Evolutionary conservation across 768 basidiomycete species (phyloP).

Genomic region (Pseudohyphozyma bogoriensis): DNA sequence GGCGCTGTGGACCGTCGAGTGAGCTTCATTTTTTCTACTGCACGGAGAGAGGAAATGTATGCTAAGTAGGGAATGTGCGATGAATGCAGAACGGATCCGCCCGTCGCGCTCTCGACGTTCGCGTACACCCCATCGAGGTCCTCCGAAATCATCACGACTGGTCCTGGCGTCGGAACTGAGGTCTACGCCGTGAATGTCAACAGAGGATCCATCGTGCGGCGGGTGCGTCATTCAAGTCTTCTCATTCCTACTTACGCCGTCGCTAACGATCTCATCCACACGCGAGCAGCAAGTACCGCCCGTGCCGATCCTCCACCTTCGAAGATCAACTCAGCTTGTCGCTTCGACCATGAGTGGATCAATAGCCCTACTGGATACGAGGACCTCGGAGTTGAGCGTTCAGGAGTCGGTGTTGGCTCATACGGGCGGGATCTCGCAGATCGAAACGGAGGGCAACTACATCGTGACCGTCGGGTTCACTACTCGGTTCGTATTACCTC

Average conservation of each 20-base stretch:
- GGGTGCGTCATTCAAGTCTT: slow-evolving; percentile 42
- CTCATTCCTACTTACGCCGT: slow-evolving; percentile 48
- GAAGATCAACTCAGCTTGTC: slow-evolving; percentile 22
- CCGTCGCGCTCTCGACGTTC: slow-evolving; percentile 26
- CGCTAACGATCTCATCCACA: slow-evolving; percentile 45
- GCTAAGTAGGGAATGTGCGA: background rate
- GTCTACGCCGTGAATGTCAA: slow-evolving; percentile 61
- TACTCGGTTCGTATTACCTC: slow-evolving; percentile 68
- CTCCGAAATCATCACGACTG: slow-evolving; percentile 51
- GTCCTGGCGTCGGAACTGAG: slow-evolving; percentile 47
- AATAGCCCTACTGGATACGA: slow-evolving; percentile 59
- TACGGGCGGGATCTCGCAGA: slow-evolving; percentile 65
- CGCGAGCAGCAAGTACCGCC: slow-evolving; percentile 19
- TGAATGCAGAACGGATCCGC: slow-evolving; percentile 18
- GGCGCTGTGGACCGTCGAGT: slow-evolving; percentile 39
- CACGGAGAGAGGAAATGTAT: too few species aligned
- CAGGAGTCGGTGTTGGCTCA: slow-evolving; percentile 66
- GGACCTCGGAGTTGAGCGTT: slow-evolving; percentile 46
- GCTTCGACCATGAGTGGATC: slow-evolving; percentile 28
- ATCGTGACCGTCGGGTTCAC: slow-evolving; percentile 80
- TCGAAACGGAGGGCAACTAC: slow-evolving; percentile 67
- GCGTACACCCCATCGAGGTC: slow-evolving; percentile 38
- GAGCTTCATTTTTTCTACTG: slow-evolving; percentile 3
- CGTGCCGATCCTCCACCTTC: slow-evolving; percentile 17
- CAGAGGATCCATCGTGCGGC: slow-evolving; percentile 56